phyloP scores from a whole-genome alignment of 257 asterid species.

The Solanum clarkiae region DNA sequence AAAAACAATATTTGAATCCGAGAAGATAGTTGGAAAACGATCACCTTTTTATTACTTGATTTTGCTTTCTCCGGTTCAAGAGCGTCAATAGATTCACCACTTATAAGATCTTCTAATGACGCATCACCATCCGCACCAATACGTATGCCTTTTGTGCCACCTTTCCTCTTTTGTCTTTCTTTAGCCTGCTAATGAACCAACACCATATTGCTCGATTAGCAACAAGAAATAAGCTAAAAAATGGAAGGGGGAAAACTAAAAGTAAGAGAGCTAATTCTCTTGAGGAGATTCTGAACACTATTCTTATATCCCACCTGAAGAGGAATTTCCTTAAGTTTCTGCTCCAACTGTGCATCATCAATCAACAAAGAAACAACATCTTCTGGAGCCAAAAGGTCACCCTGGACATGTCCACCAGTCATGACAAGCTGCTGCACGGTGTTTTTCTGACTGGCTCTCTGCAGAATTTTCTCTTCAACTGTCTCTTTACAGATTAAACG shows the following conservation, averaged over 20 bases:
- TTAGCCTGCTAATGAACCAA: constrained; percentile 43
- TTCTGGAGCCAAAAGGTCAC: constrained; percentile 96
- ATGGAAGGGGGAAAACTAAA: neutral
- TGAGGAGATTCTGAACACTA: neutral
- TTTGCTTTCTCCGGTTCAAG: constrained; percentile 48
- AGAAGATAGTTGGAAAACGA: neutral
- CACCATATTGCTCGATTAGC: neutral
- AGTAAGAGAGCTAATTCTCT: neutral
- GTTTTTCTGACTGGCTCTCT: constrained; percentile 92
- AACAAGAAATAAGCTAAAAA: neutral
- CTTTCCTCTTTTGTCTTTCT: constrained; percentile 84
- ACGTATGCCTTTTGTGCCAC: constrained; percentile 67
- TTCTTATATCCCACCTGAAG: constrained; percentile 48
- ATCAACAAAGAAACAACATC: constrained; percentile 81
- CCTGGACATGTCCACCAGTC: constrained; percentile 99
- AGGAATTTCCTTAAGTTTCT: constrained; percentile 83
- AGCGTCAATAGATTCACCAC: constrained; percentile 24
- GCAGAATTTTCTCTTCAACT: constrained; percentile 87
- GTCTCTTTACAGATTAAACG: constrained; percentile 92
- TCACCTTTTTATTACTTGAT: constrained; percentile 68
- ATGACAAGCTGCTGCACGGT: constrained; percentile 97
- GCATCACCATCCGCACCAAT: constrained; percentile 91
- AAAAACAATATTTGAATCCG: neutral
- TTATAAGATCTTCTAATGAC: constrained; percentile 61
- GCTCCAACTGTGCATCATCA: constrained; percentile 89